These are phyloP conservation scores for Agrocybe praecox DNA, from an alignment of 768 basidiomycete genomes.

Conservation along the genomic window DNA sequence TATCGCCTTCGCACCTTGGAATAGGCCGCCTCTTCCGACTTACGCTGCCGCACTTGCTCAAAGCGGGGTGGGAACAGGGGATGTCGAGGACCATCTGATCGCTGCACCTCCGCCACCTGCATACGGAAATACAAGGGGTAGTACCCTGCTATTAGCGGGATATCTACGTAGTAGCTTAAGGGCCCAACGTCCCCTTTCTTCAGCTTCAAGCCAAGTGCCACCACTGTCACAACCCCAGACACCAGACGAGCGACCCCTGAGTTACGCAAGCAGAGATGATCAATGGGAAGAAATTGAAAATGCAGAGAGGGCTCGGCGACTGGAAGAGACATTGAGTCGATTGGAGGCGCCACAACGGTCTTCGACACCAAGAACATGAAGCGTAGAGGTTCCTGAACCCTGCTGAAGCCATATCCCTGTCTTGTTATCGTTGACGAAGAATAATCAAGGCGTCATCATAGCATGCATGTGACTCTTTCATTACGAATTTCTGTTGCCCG, in stretches of 20 bases:
- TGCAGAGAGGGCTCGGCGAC: constrained; percentile 50
- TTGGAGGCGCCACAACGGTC: constrained; percentile 35
- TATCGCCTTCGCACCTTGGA: constrained; percentile 66
- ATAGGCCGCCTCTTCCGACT: constrained; percentile 67
- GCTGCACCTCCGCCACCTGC: constrained; percentile 73
- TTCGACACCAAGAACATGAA: constrained; percentile 7
- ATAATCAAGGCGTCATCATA: not conserved
- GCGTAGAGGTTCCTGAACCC: not conserved
- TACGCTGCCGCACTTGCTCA: constrained; percentile 72
- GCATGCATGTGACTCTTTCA: not conserved
- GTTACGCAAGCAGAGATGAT: constrained; percentile 56
- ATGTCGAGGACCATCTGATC: constrained; percentile 73
- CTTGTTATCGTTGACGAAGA: not conserved
- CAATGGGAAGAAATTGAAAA: constrained; percentile 58
- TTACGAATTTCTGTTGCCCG: not conserved
- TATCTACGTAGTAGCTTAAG: constrained; percentile 50
- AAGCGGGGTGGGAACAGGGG: constrained; percentile 71
- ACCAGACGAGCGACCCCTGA: constrained; percentile 45
- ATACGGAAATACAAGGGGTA: constrained; percentile 76
- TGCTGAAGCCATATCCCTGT: constrained; percentile 3
- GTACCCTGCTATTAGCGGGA: constrained; percentile 60
- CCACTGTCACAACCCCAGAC: constrained; percentile 21
- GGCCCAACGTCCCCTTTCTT: constrained; percentile 44
- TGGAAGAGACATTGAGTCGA: constrained; percentile 59
- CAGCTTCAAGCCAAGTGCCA: constrained; percentile 32